Evolutionary conservation across 2,329 filamentous ascomycete species (phyloP), one percentile per base, ranked within the genome.

Genomic region (Dryadomyces quercus-mongolicae): DNA sequence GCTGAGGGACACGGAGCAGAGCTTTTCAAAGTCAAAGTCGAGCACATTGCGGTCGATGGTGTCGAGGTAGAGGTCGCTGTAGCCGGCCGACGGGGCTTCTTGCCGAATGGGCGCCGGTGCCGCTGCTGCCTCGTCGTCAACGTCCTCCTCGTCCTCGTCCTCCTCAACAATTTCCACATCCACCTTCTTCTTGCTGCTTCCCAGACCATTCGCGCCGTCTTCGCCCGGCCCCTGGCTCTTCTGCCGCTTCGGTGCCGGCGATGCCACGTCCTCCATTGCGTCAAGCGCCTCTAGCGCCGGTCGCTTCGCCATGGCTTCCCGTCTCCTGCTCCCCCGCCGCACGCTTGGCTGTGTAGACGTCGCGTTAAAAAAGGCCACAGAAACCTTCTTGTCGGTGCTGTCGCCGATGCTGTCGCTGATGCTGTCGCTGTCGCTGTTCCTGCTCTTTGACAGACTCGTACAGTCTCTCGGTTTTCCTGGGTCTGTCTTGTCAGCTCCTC

Each of bases 21-120:
- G 81, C 75, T 98, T 98, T 68, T 98, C 93, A 67, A 98, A 98
- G 70, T 98, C 93, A 67, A 97, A 97, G 70, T 98, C 93, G 55
- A 97, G 83, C 49, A 95, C 84, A 65, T 85, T 82, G 64, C 93
- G 88, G 68, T 95, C 84, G 70, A 98, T 94, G 13, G 93, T 97
- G 73, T 98, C 93, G 62, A 98, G 86, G 68, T 98, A 98, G 31
- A 98, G 82, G 68, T 98, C 92, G 63, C 86, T 85, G 73, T 96
- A 98, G 58, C 92, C 92, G 66, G 86, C 86, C 38, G 87, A 81
- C 16, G 92, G 90, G 47, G 85, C 88, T 51, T 76, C 75, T 67
- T 95, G 90, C 60, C 88, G 82, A 60, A 74, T 74, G 20, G 77
- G 74, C n/a, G 70, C 75, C 49, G 65, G 63, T 38, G 68, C 63